phyloP scores from a whole-genome alignment of 2,329 filamentous ascomycete genomes.

The Fusarium fracticaudum region DNA sequence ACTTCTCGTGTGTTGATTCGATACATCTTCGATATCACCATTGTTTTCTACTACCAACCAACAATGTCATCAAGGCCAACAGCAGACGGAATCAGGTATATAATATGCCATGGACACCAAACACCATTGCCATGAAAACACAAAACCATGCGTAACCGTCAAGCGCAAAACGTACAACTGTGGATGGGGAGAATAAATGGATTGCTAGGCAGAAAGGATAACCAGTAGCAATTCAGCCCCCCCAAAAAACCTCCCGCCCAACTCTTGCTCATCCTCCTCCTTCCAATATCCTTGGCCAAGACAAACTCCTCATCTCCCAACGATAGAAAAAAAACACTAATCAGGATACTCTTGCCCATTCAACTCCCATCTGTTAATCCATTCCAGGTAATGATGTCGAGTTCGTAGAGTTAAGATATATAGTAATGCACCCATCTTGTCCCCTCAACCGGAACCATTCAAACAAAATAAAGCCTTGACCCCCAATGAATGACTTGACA shows the following conservation, averaged over 20 bases:
- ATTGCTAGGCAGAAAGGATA: constrained; percentile 35
- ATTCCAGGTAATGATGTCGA: constrained; percentile 33
- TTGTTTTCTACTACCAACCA: background rate
- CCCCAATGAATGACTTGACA: constrained; percentile 6
- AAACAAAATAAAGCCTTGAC: constrained; percentile 13
- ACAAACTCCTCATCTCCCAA: constrained; percentile 20
- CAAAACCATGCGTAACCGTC: constrained; percentile 33
- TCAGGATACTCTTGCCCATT: constrained; percentile 27
- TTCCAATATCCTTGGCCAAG: constrained; percentile 14
- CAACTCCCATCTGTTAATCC: constrained; percentile 34
- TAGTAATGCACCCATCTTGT: constrained; percentile 27
- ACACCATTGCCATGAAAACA: constrained; percentile 50
- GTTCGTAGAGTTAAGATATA: constrained; percentile 21
- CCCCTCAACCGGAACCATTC: constrained; percentile 13
- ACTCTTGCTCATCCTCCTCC: constrained; percentile 8
- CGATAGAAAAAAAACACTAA: constrained; percentile 30
- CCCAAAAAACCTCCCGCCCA: constrained; percentile 10
- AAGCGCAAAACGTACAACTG: constrained; percentile 32
- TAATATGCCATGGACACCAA: constrained; percentile 46
- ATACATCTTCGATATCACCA: background rate
- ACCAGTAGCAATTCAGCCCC: constrained; percentile 29
- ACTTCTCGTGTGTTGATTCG: background rate
- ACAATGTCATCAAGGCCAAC: constrained; percentile 22
- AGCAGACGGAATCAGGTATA: constrained; percentile 43
- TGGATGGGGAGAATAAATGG: constrained; percentile 35